Percentiles rank a stretch among this genome's conserved stretches.
Conservation (phyloP, 305 asterid species). For the Rubia tinctorum region DNA sequence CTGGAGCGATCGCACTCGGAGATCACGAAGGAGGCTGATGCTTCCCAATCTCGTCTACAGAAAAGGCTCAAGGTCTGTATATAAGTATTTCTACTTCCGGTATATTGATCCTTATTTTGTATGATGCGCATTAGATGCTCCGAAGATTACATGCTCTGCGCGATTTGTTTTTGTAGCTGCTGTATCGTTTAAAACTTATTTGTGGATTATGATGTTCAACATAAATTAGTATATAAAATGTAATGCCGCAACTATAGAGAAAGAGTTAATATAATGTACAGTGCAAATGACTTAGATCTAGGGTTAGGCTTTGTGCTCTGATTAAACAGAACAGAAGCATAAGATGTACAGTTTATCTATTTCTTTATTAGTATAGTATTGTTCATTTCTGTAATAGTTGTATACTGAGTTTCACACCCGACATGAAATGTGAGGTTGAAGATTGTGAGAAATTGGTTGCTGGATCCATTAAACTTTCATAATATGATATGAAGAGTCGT, state of each 20-base stretch:
- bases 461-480: background rate
- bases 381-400: background rate
- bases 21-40: constrained; percentile 70
- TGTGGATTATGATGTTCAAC: background rate
- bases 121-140: background rate
- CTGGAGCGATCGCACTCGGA: constrained; percentile 70
- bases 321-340: background rate
- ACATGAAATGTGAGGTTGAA: background rate
- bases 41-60: constrained; percentile 71
- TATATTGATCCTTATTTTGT: background rate
- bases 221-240: background rate
- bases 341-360: background rate
- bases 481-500: background rate
- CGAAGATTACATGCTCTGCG: background rate
- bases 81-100: background rate
- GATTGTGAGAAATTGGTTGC: background rate
- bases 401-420: no score
- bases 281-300: background rate
- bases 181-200: no score
- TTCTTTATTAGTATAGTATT: no score
- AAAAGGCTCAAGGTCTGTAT: constrained; percentile 72
- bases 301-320: background rate
- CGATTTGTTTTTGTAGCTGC: background rate
- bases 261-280: background rate
- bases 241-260: background rate